Conservation (phyloP, 768 basidiomycete species). For the Termitomyces sp. region DNA sequence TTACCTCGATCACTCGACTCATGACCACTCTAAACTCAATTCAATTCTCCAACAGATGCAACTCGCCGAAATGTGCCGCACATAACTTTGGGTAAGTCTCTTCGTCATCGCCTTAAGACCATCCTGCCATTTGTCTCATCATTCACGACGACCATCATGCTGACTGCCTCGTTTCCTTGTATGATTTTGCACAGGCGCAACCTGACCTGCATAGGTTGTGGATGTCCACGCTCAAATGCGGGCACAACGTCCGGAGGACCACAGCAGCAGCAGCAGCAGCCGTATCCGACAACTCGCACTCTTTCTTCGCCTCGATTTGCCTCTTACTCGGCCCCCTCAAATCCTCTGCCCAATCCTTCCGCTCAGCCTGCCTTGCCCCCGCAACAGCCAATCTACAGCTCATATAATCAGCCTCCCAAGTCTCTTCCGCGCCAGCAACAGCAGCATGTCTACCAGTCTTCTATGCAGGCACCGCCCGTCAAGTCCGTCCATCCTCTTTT, state of each 20-base stretch:
- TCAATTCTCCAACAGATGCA: constrained; percentile 48
- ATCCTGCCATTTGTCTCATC: constrained; percentile 10
- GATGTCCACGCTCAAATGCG: constrained; percentile 48
- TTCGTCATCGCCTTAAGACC: constrained; percentile 2
- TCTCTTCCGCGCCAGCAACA: constrained; percentile 11
- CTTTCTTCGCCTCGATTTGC: constrained; percentile 31
- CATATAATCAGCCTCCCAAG: constrained; percentile 18
- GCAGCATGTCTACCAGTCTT: constrained; percentile 14
- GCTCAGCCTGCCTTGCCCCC: constrained; percentile 3
- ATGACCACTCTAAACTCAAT: constrained; percentile 13
- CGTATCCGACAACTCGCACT: constrained; percentile 20
- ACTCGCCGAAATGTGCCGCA: constrained; percentile 65
- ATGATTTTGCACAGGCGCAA: constrained; percentile 67
- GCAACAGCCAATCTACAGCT: constrained; percentile 8
- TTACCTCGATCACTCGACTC: constrained; percentile 15
- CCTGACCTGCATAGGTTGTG: constrained; percentile 73
- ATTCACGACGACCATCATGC: constrained; percentile 25
- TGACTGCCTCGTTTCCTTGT: constrained; percentile 47
- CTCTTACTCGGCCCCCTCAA: constrained; percentile 17
- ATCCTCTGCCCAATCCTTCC: background rate
- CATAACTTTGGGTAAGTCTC: constrained; percentile 81
- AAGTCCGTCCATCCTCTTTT: constrained; percentile 62
- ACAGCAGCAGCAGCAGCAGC: constrained; percentile 24
- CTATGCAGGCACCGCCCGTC: constrained; percentile 28
- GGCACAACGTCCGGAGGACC: constrained; percentile 20